These are phyloP conservation scores for Fusarium verticillioides DNA, from an alignment of 2,329 filamentous ascomycete genomes.

Conservation along the genomic window DNA sequence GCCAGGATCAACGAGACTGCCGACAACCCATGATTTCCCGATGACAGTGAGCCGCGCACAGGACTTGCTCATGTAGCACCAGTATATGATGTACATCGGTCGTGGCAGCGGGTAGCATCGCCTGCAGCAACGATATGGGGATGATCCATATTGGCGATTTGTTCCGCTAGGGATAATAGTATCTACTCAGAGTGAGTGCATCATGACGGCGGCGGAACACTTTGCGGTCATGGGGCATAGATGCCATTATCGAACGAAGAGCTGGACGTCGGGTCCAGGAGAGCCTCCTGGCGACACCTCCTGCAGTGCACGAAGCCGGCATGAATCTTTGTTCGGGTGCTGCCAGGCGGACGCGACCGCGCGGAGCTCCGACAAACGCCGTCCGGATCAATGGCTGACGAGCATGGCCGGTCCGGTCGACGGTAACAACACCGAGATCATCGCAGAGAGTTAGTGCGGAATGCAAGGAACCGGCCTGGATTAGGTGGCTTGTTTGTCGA, in stretches of 20 bases:
- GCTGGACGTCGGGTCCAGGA: constrained; percentile 6
- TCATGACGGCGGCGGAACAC: constrained; percentile 20
- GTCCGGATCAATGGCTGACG: constrained; percentile 35
- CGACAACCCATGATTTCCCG: constrained; percentile 40
- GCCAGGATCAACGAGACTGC: constrained; percentile 31
- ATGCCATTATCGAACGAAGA: background rate
- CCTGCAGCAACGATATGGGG: constrained; percentile 15
- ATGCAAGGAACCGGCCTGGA: constrained; percentile 22
- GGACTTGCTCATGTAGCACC: constrained; percentile 11
- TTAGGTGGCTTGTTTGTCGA: background rate
- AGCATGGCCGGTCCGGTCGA: constrained; percentile 37
- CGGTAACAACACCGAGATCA: background rate
- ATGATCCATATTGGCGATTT: constrained; percentile 23
- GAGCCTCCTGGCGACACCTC: constrained; percentile 28
- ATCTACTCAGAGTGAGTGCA: background rate
- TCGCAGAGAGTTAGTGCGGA: constrained; percentile 1
- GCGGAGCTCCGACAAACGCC: constrained; percentile 27
- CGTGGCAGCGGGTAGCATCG: background rate
- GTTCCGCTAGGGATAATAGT: constrained; percentile 10
- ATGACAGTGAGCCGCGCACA: constrained; percentile 23
- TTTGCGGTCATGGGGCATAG: background rate
- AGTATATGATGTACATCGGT: background rate
- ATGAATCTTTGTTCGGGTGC: constrained; percentile 28
- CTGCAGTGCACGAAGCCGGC: constrained; percentile 9
- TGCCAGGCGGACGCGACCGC: constrained; percentile 37